A percentile compares a stretch with the other conserved stretches of the same genome.
phyloP scores from a whole-genome alignment of 345 rosid species.

The Ailanthus altissimus region DNA sequence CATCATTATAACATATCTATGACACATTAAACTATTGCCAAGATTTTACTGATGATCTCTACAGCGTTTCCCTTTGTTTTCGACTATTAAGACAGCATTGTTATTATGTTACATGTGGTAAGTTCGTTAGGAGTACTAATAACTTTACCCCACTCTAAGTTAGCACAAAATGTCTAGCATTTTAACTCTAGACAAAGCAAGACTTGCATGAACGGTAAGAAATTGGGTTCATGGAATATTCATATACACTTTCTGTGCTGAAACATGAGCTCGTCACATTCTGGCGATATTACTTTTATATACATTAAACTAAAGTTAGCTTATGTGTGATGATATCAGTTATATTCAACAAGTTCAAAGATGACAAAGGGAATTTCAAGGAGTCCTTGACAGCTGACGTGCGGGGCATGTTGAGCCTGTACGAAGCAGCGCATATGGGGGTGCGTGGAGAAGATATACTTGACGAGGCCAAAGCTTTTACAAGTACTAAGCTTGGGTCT shows the following conservation, averaged over 20 bases:
- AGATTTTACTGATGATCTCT: neutral
- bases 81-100: neutral
- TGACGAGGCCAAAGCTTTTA: neutral
- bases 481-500: neutral
- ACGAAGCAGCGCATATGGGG: neutral
- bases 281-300: too few relatives aligned
- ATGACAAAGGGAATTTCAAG: neutral
- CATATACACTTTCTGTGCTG: too few relatives aligned
- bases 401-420: neutral
- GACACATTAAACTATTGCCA: neutral
- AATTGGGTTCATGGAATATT: too few relatives aligned
- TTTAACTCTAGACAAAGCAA: too few relatives aligned
- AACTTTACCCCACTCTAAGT: too few relatives aligned
- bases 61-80: neutral
- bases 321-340: neutral
- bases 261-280: too few relatives aligned
- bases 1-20: neutral
- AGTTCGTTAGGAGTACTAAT: too few relatives aligned
- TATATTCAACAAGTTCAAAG: neutral
- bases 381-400: neutral
- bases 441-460: constrained; percentile 2
- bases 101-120: neutral
- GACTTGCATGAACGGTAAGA: too few relatives aligned
- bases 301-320: neutral
- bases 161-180: too few relatives aligned